phyloP scores from a whole-genome alignment of 441 rosid genomes.

The Adansonia grandidieri region DNA sequence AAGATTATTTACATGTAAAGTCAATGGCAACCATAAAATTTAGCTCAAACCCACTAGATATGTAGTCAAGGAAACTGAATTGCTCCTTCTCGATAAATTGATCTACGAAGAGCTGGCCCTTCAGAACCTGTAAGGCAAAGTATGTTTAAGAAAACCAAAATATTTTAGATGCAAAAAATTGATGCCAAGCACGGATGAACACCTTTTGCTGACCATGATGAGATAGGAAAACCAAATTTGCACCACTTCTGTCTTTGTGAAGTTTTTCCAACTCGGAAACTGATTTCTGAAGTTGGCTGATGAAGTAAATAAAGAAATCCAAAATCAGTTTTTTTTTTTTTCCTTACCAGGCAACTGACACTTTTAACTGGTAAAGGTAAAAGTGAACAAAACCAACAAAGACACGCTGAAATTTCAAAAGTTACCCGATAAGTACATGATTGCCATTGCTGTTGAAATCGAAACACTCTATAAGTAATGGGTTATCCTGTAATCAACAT shows the following conservation, averaged over 20 bases:
- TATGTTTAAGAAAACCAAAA: constrained; percentile 16
- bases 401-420: background rate
- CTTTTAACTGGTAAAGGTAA: background rate
- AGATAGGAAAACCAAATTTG: constrained; percentile 50
- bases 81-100: constrained; percentile 61
- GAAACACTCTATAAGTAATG: constrained; percentile 77
- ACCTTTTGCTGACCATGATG: constrained; percentile 63
- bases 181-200: constrained; percentile 18
- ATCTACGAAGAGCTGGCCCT: constrained; percentile 78
- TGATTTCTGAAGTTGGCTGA: constrained; percentile 75
- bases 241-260: constrained; percentile 48
- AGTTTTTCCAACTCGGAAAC: constrained; percentile 64
- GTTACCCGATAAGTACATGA: constrained; percentile 71
- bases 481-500: constrained; percentile 57
- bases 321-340: constrained; percentile 14
- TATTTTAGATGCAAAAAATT: background rate
- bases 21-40: constrained; percentile 94
- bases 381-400: constrained; percentile 9
- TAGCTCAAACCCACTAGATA: constrained; percentile 80
- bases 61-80: constrained; percentile 77
- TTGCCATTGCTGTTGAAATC: constrained; percentile 76
- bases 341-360: background rate
- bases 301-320: constrained; percentile 22
- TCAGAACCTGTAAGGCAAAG: constrained; percentile 52
- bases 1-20: constrained; percentile 64